phyloP scores from a whole-genome alignment of 139 green algal species.

The Trebouxia sp. region DNA sequence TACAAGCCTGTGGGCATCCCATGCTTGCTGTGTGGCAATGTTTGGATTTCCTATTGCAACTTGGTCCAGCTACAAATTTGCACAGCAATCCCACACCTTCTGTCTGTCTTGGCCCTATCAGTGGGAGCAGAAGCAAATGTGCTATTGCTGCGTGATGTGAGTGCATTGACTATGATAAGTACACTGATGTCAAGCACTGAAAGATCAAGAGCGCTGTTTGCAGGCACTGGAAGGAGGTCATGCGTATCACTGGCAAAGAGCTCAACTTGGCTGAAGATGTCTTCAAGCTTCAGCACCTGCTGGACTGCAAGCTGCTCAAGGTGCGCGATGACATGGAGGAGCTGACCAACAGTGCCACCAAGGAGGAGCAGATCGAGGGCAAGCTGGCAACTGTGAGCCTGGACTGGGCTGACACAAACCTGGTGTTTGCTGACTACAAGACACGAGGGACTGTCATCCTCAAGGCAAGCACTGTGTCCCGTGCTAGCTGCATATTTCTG shows the following conservation, averaged over 20 bases:
- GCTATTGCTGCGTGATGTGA: too few relatives aligned
- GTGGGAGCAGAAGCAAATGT: too few relatives aligned
- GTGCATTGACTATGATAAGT: not conserved
- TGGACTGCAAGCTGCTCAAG: constrained; percentile 77
- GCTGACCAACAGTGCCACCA: constrained; percentile 76
- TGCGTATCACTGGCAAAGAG: constrained; percentile 72
- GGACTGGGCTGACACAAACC: constrained; percentile 51
- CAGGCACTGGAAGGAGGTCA: constrained; percentile 88
- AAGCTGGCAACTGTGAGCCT: constrained; percentile 70
- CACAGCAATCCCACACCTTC: too few relatives aligned
- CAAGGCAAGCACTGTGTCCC: constrained; percentile 57
- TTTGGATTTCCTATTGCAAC: too few relatives aligned
- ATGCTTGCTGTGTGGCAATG: too few relatives aligned
- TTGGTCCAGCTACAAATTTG: too few relatives aligned
- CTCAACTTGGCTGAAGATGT: constrained; percentile 85
- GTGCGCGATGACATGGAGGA: constrained; percentile 85
- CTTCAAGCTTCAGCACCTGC: constrained; percentile 90
- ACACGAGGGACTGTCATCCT: constrained; percentile 85
- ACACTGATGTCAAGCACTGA: not conserved
- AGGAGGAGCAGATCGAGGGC: constrained; percentile 90
- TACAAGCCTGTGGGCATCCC: too few relatives aligned
- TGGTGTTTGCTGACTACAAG: constrained; percentile 92
- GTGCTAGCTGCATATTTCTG: too few relatives aligned
- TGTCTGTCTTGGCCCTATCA: too few relatives aligned
- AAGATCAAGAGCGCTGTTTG: not conserved